These are phyloP conservation scores for Podospora australis DNA, from an alignment of 495 filamentous ascomycete species.

Conservation along the genomic window DNA sequence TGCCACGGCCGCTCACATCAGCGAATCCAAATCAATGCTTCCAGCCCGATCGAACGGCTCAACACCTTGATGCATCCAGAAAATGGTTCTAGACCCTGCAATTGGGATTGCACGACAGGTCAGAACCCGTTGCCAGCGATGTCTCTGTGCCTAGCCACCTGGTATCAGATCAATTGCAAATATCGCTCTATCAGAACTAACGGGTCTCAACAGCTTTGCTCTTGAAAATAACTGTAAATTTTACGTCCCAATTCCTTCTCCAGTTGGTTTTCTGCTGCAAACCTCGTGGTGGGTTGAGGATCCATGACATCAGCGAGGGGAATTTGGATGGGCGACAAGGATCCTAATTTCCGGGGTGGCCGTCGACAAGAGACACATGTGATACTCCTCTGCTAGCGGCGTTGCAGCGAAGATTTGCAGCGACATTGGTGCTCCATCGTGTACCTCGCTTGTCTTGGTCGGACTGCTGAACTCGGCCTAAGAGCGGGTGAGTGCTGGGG, in stretches of 20 bases:
- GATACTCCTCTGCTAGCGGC: slow-evolving; percentile 4
- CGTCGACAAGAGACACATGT: slow-evolving; percentile 7
- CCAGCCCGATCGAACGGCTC: too few relatives aligned
- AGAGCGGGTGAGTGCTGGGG: slow-evolving; percentile 19
- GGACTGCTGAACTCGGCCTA: slow-evolving; percentile 11
- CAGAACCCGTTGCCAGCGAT: too few relatives aligned
- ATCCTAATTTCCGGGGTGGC: slow-evolving; percentile 13
- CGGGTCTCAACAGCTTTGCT: too few relatives aligned
- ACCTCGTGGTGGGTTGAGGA: background rate
- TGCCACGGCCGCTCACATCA: background rate
- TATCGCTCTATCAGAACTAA: too few relatives aligned
- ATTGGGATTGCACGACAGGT: too few relatives aligned
- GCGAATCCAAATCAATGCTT: background rate
- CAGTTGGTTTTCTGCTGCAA: too few relatives aligned
- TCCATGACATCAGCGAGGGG: slow-evolving; percentile 25
- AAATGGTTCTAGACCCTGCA: too few relatives aligned
- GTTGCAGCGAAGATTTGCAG: background rate
- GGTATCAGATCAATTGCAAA: too few relatives aligned
- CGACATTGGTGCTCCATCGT: slow-evolving; percentile 2
- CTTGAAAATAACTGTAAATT: too few relatives aligned
- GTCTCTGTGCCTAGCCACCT: too few relatives aligned
- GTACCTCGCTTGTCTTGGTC: slow-evolving; percentile 14
- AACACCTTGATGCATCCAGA: too few relatives aligned
- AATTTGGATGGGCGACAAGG: slow-evolving; percentile 8
- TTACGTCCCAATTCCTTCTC: too few relatives aligned